Evolutionary conservation across 2,329 filamentous ascomycete genomes (phyloP).

Genomic region (Endothia cerciana): DNA sequence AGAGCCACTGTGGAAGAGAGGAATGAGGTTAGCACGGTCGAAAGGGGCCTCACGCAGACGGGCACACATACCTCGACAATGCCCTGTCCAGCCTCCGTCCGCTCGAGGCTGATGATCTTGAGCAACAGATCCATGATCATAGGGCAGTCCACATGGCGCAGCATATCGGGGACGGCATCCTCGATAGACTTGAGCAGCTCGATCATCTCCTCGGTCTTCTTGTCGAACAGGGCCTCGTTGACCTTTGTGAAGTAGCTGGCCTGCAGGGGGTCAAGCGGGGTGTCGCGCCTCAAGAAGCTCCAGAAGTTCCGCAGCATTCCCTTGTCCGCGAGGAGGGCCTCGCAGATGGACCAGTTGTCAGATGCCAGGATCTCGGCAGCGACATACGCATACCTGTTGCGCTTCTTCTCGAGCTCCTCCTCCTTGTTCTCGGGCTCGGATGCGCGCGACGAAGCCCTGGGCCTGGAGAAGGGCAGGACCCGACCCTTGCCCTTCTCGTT

Average conservation of each 20-base stretch:
- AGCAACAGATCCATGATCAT: conserved; percentile 98
- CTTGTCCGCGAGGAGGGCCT: conserved; percentile 86
- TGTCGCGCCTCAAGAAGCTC: conserved; percentile 82
- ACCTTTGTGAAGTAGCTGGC: conserved; percentile 99
- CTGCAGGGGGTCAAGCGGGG: conserved; percentile 88
- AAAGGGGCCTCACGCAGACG: background rate
- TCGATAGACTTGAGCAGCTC: conserved; percentile 84
- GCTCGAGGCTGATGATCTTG: conserved; percentile 96
- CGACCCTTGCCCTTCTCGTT: conserved; percentile 49
- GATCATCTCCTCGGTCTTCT: conserved; percentile 98
- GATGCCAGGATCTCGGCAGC: conserved; percentile 92
- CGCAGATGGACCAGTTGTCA: conserved; percentile 95
- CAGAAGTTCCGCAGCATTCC: conserved; percentile 82
- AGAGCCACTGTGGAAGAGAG: conserved; percentile 73
- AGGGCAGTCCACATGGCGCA: conserved; percentile 93
- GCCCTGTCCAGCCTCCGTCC: conserved; percentile 86
- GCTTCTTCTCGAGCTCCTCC: conserved; percentile 86
- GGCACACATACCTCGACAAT: conserved; percentile 78
- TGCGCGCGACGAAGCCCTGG: conserved; percentile 56
- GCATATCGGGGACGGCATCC: conserved; percentile 79
- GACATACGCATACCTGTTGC: conserved; percentile 91
- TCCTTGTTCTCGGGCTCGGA: conserved; percentile 56
- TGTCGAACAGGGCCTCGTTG: conserved; percentile 95
- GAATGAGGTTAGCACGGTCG: conserved; percentile 5
- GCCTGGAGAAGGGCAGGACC: conserved; percentile 53